Evolutionary conservation across 2,329 filamentous ascomycete species (phyloP).

Genomic region (Neonectria neomacrospora): DNA sequence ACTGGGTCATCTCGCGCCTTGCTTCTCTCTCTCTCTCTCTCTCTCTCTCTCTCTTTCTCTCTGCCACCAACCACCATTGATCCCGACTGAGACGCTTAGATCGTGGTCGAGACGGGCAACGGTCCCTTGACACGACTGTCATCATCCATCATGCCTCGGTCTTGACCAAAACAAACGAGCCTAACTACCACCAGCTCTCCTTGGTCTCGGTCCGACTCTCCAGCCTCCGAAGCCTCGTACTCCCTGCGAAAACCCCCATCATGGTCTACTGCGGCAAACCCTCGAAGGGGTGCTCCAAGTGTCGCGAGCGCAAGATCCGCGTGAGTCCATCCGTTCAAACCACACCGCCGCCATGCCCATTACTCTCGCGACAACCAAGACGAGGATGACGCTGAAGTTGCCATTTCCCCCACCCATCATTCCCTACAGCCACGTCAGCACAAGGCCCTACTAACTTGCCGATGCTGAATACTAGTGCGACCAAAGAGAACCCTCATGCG

Average conservation of each 20-base stretch:
- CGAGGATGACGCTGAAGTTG: neutral
- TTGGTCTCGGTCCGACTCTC: slow-evolving; percentile 9
- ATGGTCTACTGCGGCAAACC: slow-evolving; percentile 71
- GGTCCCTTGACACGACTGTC: neutral
- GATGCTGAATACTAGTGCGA: slow-evolving; percentile 58
- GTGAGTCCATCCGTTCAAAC: slow-evolving; percentile 52
- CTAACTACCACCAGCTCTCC: slow-evolving; percentile 17
- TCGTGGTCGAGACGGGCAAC: slow-evolving; percentile 6
- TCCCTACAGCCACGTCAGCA: slow-evolving; percentile 1
- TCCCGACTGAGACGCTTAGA: neutral
- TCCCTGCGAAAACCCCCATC: slow-evolving; percentile 15
- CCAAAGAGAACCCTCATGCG: slow-evolving; percentile 61
- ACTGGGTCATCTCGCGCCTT: neutral
- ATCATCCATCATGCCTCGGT: slow-evolving; percentile 37
- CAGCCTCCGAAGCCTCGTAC: slow-evolving; percentile 7
- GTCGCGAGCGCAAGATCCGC: slow-evolving; percentile 66
- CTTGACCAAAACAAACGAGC: slow-evolving; percentile 28
- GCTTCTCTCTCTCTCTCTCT: neutral
- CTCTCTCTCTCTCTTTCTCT: neutral
- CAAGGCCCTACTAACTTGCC: slow-evolving; percentile 16
- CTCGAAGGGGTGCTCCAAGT: slow-evolving; percentile 66
- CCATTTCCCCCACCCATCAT: neutral
- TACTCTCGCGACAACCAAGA: neutral
- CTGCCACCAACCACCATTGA: neutral
- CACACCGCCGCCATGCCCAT: neutral